Base-by-base conservation (phyloP, 2,329 filamentous ascomycete genomes). In the Aspergillus costaricaensis region DNA sequence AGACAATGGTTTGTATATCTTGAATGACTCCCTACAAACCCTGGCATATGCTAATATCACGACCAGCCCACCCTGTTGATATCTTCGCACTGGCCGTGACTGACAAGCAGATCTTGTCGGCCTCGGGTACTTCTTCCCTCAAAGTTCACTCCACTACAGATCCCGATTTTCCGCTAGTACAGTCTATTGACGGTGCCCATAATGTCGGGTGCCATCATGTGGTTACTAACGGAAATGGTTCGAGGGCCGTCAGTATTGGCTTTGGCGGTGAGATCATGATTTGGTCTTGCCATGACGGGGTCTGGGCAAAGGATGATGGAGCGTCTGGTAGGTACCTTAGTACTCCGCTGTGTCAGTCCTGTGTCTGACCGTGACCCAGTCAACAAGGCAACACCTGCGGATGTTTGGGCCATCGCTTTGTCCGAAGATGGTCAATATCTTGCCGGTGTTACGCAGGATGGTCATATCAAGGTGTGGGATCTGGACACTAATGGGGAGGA, bases 151-250 rank as follows among this genome's bases (percentile, higher is more conserved):
- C 88, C 66, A 94, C 90, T 19, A 83, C 82, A 61, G 82, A 89
- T 54, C 78, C 90, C 23, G 84, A 89, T 47, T 93, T 92, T 65
- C 88, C 91, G 2, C 84, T 96, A 64, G 82, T 85, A 12, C 95
- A 99, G 75, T 91, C 89, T 21, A 85, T 99, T 62, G 81, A 88
- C 55, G 85, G 86, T 66, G 93, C 90, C 30, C 95, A 99, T 80
- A 88, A 88, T 66, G 85, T 96, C 36, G 95, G 95, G 67, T 95
- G 92, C 72, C 95, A 99, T 78, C 95, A 99, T 77, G 81, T 98
- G 53, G 88, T 87, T 63, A 88, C 89, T 74, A 80, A 87, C 76
- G 81, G 78, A 43, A 84, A 90, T 67, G 92, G 92, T 47, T 86
- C 83, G 56, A 83, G 87, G 57, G 91, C 91, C 15, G 92, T 91